These are phyloP conservation scores for Rosa hybrid DNA, from an alignment of 331 rosid genomes.

Conservation along the genomic window DNA sequence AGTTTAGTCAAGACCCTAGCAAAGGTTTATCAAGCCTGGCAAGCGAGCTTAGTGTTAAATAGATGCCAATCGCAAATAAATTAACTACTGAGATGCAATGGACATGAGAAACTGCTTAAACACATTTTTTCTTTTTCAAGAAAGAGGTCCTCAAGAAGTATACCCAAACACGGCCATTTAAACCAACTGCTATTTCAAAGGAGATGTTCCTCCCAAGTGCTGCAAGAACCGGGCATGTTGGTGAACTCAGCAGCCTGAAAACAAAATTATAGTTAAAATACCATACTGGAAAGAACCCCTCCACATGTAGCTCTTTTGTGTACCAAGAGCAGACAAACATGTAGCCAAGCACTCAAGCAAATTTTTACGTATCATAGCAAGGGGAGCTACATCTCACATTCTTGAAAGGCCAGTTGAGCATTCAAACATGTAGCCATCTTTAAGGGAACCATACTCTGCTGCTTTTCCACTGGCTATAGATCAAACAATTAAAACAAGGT, in stretches of 20 bases:
- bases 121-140: not conserved
- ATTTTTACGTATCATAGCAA: not conserved
- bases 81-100: not conserved
- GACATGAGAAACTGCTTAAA: constrained; percentile 5
- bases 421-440: constrained; percentile 83
- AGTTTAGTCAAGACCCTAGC: not conserved
- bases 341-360: not conserved
- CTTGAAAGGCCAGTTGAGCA: constrained; percentile 87
- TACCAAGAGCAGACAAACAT: not conserved
- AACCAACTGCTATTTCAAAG: constrained; percentile 81
- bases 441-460: constrained; percentile 72
- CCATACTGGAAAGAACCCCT: not conserved
- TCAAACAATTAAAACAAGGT: constrained; percentile 18
- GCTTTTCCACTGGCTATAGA: constrained; percentile 75
- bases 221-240: constrained; percentile 80
- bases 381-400: constrained; percentile 49
- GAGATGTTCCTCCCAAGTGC: constrained; percentile 89
- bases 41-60: not conserved
- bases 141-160: not conserved
- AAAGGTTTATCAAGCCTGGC: not conserved
- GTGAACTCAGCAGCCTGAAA: constrained; percentile 74
- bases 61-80: not conserved
- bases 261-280: constrained; percentile 13
- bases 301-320: not conserved
- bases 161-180: constrained; percentile 97